Evolutionary conservation across 2,329 filamentous ascomycete genomes (phyloP).

Genomic region (Fusarium begoniae): DNA sequence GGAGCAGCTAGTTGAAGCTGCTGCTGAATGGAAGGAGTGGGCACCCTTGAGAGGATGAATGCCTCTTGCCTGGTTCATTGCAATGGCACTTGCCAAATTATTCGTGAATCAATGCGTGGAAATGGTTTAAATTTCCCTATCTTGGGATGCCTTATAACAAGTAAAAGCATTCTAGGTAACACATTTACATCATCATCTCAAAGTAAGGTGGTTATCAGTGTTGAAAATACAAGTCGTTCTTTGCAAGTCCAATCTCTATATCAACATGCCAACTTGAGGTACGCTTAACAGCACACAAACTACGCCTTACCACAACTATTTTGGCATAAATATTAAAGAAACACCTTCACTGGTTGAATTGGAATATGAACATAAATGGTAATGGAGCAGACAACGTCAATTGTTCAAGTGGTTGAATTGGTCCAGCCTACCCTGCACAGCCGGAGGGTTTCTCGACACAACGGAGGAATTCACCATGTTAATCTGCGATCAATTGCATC

Average conservation of each 20-base stretch:
- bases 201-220: too few species aligned
- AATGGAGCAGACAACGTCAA: too few species aligned
- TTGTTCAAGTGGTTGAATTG: too few species aligned
- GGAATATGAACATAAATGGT: too few species aligned
- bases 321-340: too few species aligned
- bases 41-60: neutral
- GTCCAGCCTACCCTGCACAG: neutral
- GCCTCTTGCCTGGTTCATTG: neutral
- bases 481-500: neutral
- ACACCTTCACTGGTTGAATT: rapidly evolving
- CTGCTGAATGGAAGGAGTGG: neutral
- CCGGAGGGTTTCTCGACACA: neutral
- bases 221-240: neutral
- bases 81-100: neutral
- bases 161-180: too few species aligned
- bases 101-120: neutral
- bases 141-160: too few species aligned
- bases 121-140: neutral
- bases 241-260: rapidly evolving
- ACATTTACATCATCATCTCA: too few species aligned
- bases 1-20: neutral
- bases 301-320: rapidly evolving
- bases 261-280: neutral
- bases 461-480: neutral
- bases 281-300: neutral